Conservation (phyloP, 108 stramenopile species). For the Cylindrotheca closterium region DNA sequence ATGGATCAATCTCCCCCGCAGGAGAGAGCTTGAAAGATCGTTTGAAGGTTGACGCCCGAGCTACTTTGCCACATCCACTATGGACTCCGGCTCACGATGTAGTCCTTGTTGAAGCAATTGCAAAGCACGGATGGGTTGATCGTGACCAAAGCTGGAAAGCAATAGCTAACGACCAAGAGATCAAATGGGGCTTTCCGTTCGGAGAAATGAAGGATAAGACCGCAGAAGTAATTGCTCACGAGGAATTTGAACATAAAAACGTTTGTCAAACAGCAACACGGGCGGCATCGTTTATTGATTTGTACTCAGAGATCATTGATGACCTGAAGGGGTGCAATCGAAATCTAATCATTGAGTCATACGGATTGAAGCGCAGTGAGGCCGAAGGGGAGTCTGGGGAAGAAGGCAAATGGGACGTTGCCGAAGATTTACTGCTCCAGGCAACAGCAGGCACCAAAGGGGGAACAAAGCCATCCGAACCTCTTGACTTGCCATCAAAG, state of each 20-base stretch:
- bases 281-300: slow-evolving; percentile 51
- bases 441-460: slow-evolving; percentile 11
- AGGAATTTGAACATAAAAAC: slow-evolving; percentile 20
- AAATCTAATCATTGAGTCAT: slow-evolving; percentile 50
- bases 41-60: slow-evolving; percentile 22
- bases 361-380: slow-evolving; percentile 29
- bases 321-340: slow-evolving; percentile 41
- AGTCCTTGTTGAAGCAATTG: slow-evolving; percentile 59
- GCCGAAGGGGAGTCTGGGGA: slow-evolving; percentile 17
- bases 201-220: slow-evolving; percentile 16
- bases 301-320: slow-evolving; percentile 30
- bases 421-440: slow-evolving; percentile 18
- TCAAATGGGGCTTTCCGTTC: slow-evolving; percentile 76
- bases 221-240: slow-evolving; percentile 5
- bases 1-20: not conserved
- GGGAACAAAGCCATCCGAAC: slow-evolving; percentile 8
- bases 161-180: slow-evolving; percentile 52
- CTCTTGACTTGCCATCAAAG: slow-evolving; percentile 62
- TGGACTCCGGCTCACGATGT: slow-evolving; percentile 79
- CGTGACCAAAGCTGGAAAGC: slow-evolving; percentile 38
- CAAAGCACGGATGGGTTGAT: slow-evolving; percentile 86
- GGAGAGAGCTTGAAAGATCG: not conserved
- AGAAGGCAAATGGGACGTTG: slow-evolving; percentile 26
- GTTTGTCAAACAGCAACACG: slow-evolving; percentile 51
- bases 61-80: slow-evolving; percentile 66